Evolutionary conservation across 345 rosid species (phyloP).

Genomic region (Abelmoschus esculentus): DNA sequence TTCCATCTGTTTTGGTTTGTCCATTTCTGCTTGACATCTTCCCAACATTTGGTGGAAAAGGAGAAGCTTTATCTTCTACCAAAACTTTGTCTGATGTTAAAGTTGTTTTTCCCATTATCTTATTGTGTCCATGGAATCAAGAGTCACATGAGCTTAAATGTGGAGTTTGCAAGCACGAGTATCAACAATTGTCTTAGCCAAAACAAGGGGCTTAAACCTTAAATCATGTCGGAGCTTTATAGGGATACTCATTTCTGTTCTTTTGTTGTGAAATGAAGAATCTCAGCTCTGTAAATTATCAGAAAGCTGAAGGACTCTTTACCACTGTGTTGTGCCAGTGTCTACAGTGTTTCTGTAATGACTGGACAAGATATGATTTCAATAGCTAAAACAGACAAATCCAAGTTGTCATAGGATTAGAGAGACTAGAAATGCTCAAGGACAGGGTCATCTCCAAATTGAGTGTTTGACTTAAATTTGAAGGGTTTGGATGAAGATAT

Average conservation of each 20-base stretch:
- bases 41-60: slow-evolving; percentile 19
- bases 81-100: slow-evolving; percentile 15
- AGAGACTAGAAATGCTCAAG: no score
- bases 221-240: not conserved
- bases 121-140: slow-evolving; percentile 22
- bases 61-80: slow-evolving; percentile 16
- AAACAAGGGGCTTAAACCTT: slow-evolving; percentile 4
- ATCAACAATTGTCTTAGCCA: not conserved
- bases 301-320: slow-evolving; percentile 1
- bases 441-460: no score
- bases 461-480: no score
- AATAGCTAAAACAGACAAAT: not conserved
- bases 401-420: not conserved
- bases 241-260: not conserved
- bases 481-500: no score
- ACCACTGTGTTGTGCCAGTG: not conserved
- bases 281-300: slow-evolving; percentile 6
- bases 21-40: slow-evolving; percentile 34
- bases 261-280: slow-evolving; percentile 4
- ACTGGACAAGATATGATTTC: not conserved
- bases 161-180: not conserved
- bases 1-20: slow-evolving; percentile 25
- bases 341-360: not conserved
- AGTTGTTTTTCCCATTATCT: slow-evolving; percentile 12
- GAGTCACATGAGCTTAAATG: slow-evolving; percentile 22